These are phyloP conservation scores for Planoprotostelium fungivorum DNA, from an alignment of 78 protist species.

Conservation along the genomic window DNA sequence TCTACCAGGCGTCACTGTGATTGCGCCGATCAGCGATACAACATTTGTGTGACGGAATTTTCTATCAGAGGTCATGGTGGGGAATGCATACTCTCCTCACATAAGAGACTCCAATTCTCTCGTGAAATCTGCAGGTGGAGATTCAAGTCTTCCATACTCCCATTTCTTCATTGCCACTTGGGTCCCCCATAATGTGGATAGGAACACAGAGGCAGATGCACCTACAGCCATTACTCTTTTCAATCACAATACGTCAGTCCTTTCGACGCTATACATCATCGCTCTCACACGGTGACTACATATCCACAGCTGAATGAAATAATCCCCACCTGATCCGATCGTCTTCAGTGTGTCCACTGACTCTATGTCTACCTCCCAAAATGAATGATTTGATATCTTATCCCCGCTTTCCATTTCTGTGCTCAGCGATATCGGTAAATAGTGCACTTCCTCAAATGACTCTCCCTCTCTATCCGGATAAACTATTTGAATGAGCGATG, in stretches of 20 bases:
- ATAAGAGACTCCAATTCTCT: background rate
- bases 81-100: too few relatives aligned
- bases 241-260: too few relatives aligned
- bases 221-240: background rate
- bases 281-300: too few relatives aligned
- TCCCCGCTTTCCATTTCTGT: background rate
- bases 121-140: background rate
- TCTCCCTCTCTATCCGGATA: background rate
- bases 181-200: background rate
- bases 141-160: background rate
- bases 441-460: background rate
- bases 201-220: background rate
- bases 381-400: background rate
- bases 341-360: background rate
- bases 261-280: too few relatives aligned
- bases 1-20: background rate
- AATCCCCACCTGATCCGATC: background rate
- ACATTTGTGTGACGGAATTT: background rate
- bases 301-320: too few relatives aligned
- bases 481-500: background rate
- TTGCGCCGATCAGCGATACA: background rate
- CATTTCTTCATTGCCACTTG: background rate
- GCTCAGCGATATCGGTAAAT: background rate
- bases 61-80: too few relatives aligned
- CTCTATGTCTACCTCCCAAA: background rate